Percentiles rank a stretch among this genome's conserved stretches.
phyloP scores from a whole-genome alignment of 768 basidiomycete species.

The Lactifluus hygrophoroides region DNA sequence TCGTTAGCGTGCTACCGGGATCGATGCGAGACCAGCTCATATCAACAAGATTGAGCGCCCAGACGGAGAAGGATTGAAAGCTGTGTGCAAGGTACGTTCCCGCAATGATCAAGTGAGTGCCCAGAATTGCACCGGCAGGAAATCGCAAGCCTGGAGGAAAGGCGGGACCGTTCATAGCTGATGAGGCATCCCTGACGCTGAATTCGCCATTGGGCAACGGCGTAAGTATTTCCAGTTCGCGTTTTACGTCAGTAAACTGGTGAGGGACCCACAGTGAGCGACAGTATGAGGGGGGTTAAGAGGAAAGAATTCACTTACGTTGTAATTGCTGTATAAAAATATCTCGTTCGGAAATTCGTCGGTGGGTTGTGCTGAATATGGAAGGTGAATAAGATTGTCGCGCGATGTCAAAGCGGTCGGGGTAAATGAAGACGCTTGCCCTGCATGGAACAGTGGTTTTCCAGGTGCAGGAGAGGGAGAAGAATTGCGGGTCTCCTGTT shows the following conservation, averaged over 20 bases:
- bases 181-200: constrained; percentile 70
- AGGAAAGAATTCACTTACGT: constrained; percentile 41
- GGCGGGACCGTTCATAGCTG: constrained; percentile 68
- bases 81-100: constrained; percentile 94
- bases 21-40: constrained; percentile 88
- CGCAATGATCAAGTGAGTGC: constrained; percentile 85
- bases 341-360: constrained; percentile 80
- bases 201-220: constrained; percentile 72
- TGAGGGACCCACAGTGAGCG: constrained; percentile 13
- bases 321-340: constrained; percentile 92
- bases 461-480: constrained; percentile 40
- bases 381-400: constrained; percentile 58
- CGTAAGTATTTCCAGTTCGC: constrained; percentile 88
- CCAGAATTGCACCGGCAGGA: constrained; percentile 88
- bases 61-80: constrained; percentile 92
- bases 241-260: constrained; percentile 90
- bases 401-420: constrained; percentile 45
- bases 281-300: constrained; percentile 5
- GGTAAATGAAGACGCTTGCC: constrained; percentile 30
- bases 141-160: constrained; percentile 95
- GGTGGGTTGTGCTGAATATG: constrained; percentile 65
- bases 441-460: constrained; percentile 50
- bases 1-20: constrained; percentile 73
- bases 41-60: constrained; percentile 80
- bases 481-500: constrained; percentile 44